These are phyloP conservation scores for Backusella morwellensis DNA, from an alignment of 192 early-diverging fungal species.

Conservation along the genomic window DNA sequence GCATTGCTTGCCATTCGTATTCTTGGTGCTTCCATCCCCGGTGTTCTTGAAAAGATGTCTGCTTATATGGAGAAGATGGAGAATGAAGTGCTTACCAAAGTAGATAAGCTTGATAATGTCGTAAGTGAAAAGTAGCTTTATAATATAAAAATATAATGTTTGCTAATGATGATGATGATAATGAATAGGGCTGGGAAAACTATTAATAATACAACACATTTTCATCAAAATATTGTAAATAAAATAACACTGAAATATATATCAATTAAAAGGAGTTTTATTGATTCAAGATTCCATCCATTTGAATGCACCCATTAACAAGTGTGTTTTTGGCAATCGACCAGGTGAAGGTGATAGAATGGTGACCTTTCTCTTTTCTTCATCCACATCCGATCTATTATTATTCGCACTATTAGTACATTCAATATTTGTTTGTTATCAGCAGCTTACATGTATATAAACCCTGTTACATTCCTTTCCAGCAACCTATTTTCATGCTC, in stretches of 20 bases:
- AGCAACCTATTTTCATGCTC: conserved; percentile 54
- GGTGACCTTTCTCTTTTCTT: conserved; percentile 75
- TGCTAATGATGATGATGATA: background rate
- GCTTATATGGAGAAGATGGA: conserved; percentile 84
- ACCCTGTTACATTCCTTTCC: conserved; percentile 68
- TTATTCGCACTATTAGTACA: background rate
- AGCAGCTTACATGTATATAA: conserved; percentile 76
- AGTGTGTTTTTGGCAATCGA: conserved; percentile 78
- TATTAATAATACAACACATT: conserved; percentile 13
- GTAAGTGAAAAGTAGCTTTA: conserved; percentile 9
- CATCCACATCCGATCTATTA: conserved; percentile 74
- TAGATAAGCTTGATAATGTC: conserved; percentile 70
- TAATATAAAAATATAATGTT: too few species aligned
- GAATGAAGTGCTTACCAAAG: conserved; percentile 83
- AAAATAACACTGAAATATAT: background rate
- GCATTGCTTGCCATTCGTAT: conserved; percentile 92
- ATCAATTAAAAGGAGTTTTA: background rate
- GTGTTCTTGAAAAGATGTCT: conserved; percentile 74
- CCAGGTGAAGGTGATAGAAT: conserved; percentile 87
- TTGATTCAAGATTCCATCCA: conserved; percentile 81
- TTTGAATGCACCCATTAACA: conserved; percentile 82
- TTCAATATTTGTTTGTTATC: background rate
- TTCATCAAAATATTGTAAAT: background rate
- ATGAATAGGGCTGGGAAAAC: conserved; percentile 32
- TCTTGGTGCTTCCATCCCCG: conserved; percentile 76